Evolutionary conservation across 2,329 filamentous ascomycete species (phyloP).

Genomic region (Drechslerella coelobrocha): DNA sequence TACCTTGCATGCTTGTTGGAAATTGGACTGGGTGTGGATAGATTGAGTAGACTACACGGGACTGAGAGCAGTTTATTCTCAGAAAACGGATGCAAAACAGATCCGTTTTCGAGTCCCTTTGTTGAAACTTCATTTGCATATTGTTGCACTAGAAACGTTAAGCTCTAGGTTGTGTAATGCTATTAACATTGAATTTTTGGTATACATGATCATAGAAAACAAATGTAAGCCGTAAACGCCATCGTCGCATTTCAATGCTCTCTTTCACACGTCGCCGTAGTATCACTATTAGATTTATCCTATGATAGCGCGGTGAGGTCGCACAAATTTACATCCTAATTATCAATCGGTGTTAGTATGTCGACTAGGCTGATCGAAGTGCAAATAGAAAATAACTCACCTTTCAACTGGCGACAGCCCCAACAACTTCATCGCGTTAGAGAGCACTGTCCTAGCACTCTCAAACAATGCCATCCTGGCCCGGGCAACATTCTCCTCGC

Average conservation of each 20-base stretch:
- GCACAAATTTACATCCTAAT: constrained; percentile 4
- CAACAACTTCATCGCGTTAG: constrained; percentile 82
- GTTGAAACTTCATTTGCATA: too few species aligned
- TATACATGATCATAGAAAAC: constrained; percentile 17
- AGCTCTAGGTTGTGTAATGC: too few species aligned
- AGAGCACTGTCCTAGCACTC: constrained; percentile 74
- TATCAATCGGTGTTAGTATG: neutral
- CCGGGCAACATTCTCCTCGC: constrained; percentile 71
- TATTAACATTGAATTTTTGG: neutral
- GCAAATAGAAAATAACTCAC: constrained; percentile 8
- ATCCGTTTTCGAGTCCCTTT: too few species aligned
- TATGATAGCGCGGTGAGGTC: neutral
- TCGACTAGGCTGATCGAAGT: neutral
- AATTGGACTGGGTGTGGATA: too few species aligned
- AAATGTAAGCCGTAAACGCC: constrained; percentile 21
- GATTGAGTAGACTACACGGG: too few species aligned
- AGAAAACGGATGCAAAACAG: too few species aligned
- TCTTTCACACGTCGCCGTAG: neutral
- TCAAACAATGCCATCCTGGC: constrained; percentile 81
- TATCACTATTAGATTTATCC: neutral
- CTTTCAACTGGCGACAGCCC: constrained; percentile 77
- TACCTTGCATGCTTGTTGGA: too few species aligned
- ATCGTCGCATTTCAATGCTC: constrained; percentile 2
- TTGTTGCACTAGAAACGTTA: too few species aligned
- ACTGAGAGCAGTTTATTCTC: too few species aligned